A percentile compares a stretch with the other conserved stretches of the same genome.
Conservation (phyloP, 129 eudicot genomes). For the Flaveria bidentis region DNA sequence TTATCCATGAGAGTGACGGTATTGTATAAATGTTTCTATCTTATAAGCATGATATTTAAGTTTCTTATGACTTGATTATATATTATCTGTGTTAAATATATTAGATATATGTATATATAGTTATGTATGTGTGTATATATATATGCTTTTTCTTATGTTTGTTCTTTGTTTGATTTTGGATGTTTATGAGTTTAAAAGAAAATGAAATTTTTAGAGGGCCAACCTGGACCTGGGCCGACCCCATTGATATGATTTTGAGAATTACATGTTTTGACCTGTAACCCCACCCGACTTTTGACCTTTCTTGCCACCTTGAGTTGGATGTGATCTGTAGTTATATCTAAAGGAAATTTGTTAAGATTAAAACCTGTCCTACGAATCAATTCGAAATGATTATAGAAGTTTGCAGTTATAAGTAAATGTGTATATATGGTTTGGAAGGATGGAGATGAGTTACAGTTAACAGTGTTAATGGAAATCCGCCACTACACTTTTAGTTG, state of each 20-base stretch:
- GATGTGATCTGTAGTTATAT: neutral
- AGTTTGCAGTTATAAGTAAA: neutral
- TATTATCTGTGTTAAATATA: conserved; percentile 1
- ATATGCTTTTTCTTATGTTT: neutral
- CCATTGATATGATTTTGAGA: neutral
- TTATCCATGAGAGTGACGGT: neutral
- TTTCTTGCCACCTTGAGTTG: neutral
- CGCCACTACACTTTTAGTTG: neutral
- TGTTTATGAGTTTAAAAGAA: neutral
- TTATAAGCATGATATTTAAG: neutral
- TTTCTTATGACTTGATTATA: conserved; percentile 9
- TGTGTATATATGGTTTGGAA: neutral
- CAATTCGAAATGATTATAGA: conserved; percentile 12
- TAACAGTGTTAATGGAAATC: neutral
- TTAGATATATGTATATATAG: neutral
- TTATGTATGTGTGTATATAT: too few species aligned
- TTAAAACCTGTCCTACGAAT: neutral
- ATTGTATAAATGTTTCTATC: neutral
- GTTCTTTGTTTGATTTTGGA: neutral
- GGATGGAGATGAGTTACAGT: conserved; percentile 15
- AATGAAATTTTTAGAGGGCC: neutral
- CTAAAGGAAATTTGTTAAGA: neutral
- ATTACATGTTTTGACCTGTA: neutral
- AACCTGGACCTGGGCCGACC: neutral
- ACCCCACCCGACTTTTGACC: neutral